Conservation (phyloP, 83 land plant species). For the Picea engelmannii region DNA sequence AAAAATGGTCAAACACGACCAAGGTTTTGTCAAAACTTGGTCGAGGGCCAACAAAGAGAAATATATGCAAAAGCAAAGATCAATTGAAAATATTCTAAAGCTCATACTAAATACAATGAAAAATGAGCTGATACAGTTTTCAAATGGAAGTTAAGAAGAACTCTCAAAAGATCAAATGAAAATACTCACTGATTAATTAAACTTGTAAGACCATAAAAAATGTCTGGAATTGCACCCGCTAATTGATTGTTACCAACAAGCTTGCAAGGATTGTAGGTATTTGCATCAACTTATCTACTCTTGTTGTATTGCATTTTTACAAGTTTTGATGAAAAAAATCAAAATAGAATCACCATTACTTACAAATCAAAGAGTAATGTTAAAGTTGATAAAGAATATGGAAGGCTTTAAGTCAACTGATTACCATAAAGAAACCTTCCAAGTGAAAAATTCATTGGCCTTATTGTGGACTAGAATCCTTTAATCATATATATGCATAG, state of each 20-base stretch:
- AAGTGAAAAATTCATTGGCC: background rate
- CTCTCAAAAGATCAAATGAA: background rate
- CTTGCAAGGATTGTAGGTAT: conserved; percentile 27
- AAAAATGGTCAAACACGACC: too few species aligned
- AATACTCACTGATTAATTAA: conserved; percentile 48
- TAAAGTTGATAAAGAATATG: conserved; percentile 39
- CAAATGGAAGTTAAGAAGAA: background rate
- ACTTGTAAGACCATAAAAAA: conserved; percentile 41
- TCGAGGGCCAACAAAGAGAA: too few species aligned
- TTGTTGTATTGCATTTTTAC: background rate
- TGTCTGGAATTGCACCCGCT: conserved; percentile 67
- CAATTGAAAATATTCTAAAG: too few species aligned
- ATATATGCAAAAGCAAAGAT: conserved; percentile 51
- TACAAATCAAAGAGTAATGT: conserved; percentile 43
- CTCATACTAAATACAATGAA: background rate
- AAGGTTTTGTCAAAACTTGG: too few species aligned
- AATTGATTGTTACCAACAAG: conserved; percentile 44
- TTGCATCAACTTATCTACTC: background rate
- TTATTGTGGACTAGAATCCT: background rate
- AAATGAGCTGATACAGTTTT: background rate
- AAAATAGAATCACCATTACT: conserved; percentile 21
- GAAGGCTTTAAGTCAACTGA: conserved; percentile 61
- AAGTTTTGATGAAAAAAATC: background rate
- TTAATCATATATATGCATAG: background rate
- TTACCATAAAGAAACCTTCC: conserved; percentile 57